Base-by-base conservation (phyloP, 2,329 filamentous ascomycete species). In the Penicillium sp. region DNA sequence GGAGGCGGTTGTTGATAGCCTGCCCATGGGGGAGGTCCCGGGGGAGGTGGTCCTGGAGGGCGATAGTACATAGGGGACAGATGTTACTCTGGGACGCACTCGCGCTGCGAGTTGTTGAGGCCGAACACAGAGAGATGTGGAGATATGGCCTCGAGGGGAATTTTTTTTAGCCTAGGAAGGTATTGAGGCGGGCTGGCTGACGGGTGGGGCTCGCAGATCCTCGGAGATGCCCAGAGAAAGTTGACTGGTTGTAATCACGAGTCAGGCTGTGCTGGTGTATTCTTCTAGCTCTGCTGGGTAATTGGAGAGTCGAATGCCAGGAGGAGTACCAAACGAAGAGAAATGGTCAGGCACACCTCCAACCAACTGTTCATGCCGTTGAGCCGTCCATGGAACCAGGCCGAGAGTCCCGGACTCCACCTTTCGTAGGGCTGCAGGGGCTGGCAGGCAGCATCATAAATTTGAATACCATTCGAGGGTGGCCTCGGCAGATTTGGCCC, bases 51-150 rank as follows among this genome's bases (percentile, higher is more conserved):
- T 38, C 57, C 63, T 5, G 55, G 62, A 22, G 62, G 60, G 20
- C 61, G 61, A 56, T 65, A 63, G 20, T 67, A 64, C 59, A 67
- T 67, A 37, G 39, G 35, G 12, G 34, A 11, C n/a, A 20, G 49
- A 48, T 1, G n/a, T 17, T 38, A n/a, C 17, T 0, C 22, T 52
- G 14, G 25, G 5, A 53, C 37, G 45, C 10, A 6, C n/a, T 3
- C 17, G 14, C 4, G 20, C 3, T 25, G 7, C 3, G 12, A 6
- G 20, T n/a, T 47, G 31, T 35, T 31, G 15, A 17, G 43, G 37
- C 28, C 25, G 42, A 45, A n/a, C 17, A 31, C 45, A 22, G 47
- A 53, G 25, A 2, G 41, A n/a, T 17, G 20, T 20, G n/a, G 20
- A 20, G 50, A 8, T 34, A 42, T 41, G 34, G 11, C 35, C 12